These are phyloP conservation scores for Symbiodinium natans DNA, from an alignment of 73 alveolate species.

Conservation along the genomic window DNA sequence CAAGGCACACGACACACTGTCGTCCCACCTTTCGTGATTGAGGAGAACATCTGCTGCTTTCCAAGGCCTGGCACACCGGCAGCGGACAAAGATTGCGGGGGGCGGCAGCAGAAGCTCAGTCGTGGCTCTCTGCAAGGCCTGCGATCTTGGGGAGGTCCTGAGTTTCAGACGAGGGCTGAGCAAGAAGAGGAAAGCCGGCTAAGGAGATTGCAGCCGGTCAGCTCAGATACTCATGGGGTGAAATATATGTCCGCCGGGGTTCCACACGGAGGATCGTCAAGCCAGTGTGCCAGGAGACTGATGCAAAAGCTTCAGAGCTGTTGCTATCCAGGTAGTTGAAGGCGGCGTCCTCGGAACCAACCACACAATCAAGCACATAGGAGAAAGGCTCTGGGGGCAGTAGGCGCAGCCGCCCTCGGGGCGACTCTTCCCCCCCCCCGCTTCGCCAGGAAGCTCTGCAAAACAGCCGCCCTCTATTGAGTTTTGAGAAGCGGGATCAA, in stretches of 20 bases:
- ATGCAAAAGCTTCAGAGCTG: conserved; percentile 26
- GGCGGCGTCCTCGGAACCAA: conserved; percentile 54
- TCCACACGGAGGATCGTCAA: conserved; percentile 37
- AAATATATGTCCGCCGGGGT: not conserved
- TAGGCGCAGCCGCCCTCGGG: too few relatives aligned
- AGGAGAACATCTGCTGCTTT: not conserved
- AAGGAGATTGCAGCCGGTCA: not conserved
- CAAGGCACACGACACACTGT: not conserved
- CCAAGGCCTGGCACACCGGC: not conserved
- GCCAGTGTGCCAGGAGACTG: conserved; percentile 80
- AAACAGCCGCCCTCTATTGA: too few relatives aligned
- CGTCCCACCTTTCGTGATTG: not conserved
- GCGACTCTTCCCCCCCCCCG: too few relatives aligned
- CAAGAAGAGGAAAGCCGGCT: not conserved
- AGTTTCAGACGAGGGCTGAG: not conserved
- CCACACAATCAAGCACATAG: not conserved
- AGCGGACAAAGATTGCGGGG: too few relatives aligned
- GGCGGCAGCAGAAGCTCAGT: too few relatives aligned
- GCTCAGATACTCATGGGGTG: not conserved
- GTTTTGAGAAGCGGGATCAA: too few relatives aligned
- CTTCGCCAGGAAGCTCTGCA: too few relatives aligned
- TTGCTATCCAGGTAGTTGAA: conserved; percentile 41
- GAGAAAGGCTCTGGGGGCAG: not conserved
- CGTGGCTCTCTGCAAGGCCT: not conserved
- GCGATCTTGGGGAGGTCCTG: not conserved